Evolutionary conservation across 2,329 filamentous ascomycete genomes (phyloP), one percentile per base, ranked within the genome.

Genomic region (Zopfia rhizophila): DNA sequence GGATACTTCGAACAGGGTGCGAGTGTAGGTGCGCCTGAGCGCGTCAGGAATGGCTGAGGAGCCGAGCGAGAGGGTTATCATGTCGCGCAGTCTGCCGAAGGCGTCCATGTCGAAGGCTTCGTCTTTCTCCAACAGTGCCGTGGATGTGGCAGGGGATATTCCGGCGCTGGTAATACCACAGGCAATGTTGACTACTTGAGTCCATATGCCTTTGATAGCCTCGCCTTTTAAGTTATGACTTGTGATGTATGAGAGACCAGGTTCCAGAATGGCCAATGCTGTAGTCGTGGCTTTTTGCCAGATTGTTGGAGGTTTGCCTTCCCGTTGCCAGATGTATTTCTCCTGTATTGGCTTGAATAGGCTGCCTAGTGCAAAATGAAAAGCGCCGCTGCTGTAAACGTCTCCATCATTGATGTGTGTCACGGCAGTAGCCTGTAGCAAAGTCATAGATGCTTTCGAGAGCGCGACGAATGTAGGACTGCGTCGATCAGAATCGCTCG

Each of bases 401-500:
- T 88, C 84, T n/a, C 75, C 63, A 17, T 89, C 84, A 0, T 74
- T 69, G 0, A 84, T 80, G 52, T 90, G 85, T 12, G 77, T 72
- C 3, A 84, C 70, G 3, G 88, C 75, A 2, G 90, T 72, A 0
- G 73, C 74, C 53, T 88, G 79, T 2, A 95, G 71, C 32, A 91
- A 82, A 2, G 80, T 75, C 81, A 96, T 94, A 47, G 88, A 85
- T 14, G 84, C 83, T 69, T 94, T 96, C 1, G 92, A 91, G 64
- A 97, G 83, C 23, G 94, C 93, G 43, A 99, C 85, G 65, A 91
- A 97, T 0, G 91, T 96, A 5, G 90, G 88, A 45, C 84, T 84
- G 38, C 63, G 65, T 42, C 61, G 68, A 13, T 51, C 48, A 8
- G 56, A 45, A 1, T 48, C 49, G 18, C 51, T 38, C 7, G 46